A percentile compares a stretch with the other conserved stretches of the same genome.
These are phyloP conservation scores for Hamigera avellanea DNA, from an alignment of 495 filamentous ascomycete species.

Conservation along the genomic window DNA sequence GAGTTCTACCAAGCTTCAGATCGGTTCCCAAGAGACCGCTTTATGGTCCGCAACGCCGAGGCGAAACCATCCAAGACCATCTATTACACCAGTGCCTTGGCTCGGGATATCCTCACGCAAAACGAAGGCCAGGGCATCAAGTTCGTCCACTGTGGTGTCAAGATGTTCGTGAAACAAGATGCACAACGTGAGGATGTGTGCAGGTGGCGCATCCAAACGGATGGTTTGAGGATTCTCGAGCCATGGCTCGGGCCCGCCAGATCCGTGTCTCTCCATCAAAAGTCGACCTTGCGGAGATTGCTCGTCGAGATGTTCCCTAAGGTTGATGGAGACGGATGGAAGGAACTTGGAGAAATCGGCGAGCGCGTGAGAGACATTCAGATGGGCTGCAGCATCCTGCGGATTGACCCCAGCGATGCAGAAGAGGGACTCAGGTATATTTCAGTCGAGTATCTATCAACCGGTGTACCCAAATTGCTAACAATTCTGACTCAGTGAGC, in stretches of 20 bases:
- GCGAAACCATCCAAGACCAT: conserved; percentile 77
- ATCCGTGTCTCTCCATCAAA: conserved; percentile 59
- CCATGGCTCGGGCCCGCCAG: conserved; percentile 74
- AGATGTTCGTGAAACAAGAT: conserved; percentile 98
- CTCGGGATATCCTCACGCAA: conserved; percentile 63
- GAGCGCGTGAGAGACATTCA: conserved; percentile 65
- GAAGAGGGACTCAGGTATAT: conserved; percentile 56
- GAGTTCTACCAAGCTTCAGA: conserved; percentile 72
- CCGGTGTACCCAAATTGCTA: conserved; percentile 1
- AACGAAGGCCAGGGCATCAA: conserved; percentile 88
- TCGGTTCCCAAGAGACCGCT: conserved; percentile 78
- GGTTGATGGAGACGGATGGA: conserved; percentile 54
- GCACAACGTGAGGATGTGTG: conserved; percentile 73
- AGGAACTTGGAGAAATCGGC: conserved; percentile 74
- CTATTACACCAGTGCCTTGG: conserved; percentile 86
- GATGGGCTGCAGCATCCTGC: conserved; percentile 86
- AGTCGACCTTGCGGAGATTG: conserved; percentile 63
- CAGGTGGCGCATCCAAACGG: conserved; percentile 88
- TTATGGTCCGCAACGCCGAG: conserved; percentile 87
- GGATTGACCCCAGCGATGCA: conserved; percentile 57
- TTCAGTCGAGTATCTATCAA: background rate
- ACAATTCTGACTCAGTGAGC: conserved; percentile 39
- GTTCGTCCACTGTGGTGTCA: conserved; percentile 92
- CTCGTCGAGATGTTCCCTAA: conserved; percentile 95
- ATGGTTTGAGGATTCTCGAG: conserved; percentile 79